phyloP scores from a whole-genome alignment of 2,329 filamentous ascomycete genomes.

The Exophiala sp. region DNA sequence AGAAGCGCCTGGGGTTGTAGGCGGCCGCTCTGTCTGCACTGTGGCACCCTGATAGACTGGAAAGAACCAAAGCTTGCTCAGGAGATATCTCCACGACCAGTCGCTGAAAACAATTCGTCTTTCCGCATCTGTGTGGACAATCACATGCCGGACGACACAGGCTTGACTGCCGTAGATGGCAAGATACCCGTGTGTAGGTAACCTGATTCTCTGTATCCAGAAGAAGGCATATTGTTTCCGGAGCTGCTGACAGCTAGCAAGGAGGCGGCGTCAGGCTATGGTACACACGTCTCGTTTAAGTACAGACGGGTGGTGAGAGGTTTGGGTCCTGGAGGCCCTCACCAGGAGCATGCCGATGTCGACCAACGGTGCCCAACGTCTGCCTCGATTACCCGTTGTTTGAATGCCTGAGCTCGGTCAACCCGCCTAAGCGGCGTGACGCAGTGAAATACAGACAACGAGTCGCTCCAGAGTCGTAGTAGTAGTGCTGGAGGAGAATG shows the following conservation, averaged over 20 bases:
- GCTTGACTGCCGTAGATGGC: not conserved
- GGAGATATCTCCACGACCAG: not conserved
- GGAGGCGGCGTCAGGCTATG: not conserved
- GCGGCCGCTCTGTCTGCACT: not conserved
- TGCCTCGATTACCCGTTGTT: no score
- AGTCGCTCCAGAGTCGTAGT: no score
- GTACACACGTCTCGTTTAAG: not conserved
- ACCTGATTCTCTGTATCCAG: not conserved
- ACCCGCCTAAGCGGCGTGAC: not conserved
- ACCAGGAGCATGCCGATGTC: not conserved
- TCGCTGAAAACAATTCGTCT: not conserved
- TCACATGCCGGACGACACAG: not conserved
- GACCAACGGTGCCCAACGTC: not conserved
- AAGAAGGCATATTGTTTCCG: not conserved
- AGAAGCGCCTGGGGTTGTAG: not conserved
- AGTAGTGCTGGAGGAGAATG: not conserved
- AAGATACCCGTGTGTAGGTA: not conserved
- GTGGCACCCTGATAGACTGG: not conserved
- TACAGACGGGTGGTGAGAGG: not conserved
- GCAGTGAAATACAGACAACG: no score
- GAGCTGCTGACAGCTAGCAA: not conserved
- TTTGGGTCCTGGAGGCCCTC: no score
- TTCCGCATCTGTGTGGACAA: not conserved
- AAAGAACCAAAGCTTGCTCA: conserved; percentile 2
- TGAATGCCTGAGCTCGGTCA: no score